Conservation (phyloP, 2,329 filamentous ascomycete species). For the Cercospora sp. region DNA sequence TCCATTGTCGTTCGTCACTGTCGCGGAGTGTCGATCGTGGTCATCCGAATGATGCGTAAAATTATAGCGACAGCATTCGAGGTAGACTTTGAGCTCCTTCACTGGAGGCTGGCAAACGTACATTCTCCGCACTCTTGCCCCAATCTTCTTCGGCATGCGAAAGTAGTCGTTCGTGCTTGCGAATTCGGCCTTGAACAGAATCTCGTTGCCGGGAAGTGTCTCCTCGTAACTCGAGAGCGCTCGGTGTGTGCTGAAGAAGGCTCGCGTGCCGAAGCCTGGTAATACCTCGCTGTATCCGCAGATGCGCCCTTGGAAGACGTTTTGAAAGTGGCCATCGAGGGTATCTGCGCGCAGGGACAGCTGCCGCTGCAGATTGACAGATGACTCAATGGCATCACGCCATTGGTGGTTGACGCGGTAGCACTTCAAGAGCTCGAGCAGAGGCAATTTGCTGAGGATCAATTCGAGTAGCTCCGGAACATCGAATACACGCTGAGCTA, state of each 20-base stretch:
- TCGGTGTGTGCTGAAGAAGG: conserved; percentile 4
- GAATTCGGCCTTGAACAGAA: conserved; percentile 13
- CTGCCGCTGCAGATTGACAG: conserved; percentile 3
- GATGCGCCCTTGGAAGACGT: conserved; percentile 3
- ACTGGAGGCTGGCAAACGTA: conserved; percentile 14
- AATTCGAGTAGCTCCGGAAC: conserved; percentile 10
- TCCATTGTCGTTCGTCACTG: conserved; percentile 1
- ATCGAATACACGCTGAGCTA: conserved; percentile 11
- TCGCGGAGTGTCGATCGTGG: background rate
- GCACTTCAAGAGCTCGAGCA: conserved; percentile 11
- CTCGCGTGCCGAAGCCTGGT: background rate
- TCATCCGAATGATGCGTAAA: background rate
- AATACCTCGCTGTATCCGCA: conserved; percentile 7
- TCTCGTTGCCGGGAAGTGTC: conserved; percentile 7
- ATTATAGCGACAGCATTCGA: conserved; percentile 13
- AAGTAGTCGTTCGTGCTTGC: background rate
- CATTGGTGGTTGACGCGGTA: conserved; percentile 9
- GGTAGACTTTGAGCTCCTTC: conserved; percentile 2
- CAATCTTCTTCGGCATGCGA: background rate
- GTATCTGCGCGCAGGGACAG: conserved; percentile 7
- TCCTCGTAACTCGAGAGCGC: conserved; percentile 5
- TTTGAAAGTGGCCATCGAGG: conserved; percentile 1
- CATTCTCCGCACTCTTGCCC: conserved; percentile 3
- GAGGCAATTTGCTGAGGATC: conserved; percentile 11
- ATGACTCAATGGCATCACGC: conserved; percentile 6